Conservation (phyloP, 148 eudicot species). For the Fagopyrum tataricum region DNA sequence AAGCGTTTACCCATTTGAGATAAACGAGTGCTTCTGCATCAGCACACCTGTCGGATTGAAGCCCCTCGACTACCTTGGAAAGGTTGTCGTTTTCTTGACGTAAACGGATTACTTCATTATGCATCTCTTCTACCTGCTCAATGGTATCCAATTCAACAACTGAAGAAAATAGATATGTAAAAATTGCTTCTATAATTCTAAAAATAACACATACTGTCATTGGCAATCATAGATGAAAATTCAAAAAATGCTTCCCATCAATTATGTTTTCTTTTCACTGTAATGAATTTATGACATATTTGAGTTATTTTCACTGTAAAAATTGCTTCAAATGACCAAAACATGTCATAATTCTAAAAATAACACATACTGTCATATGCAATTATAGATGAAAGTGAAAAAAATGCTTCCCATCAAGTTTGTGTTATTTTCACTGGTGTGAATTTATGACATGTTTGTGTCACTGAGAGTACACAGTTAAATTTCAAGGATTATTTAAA, state of each 20-base stretch:
- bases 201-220: background rate
- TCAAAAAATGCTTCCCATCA: background rate
- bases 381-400: too few species aligned
- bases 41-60: constrained; percentile 54
- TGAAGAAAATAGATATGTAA: background rate
- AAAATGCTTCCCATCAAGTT: background rate
- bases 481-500: background rate
- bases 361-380: too few species aligned
- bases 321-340: background rate
- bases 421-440: background rate
- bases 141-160: constrained; percentile 1
- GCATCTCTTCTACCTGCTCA: constrained; percentile 45
- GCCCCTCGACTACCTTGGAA: constrained; percentile 46
- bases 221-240: background rate
- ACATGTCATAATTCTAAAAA: background rate
- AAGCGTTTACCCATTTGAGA: constrained; percentile 90
- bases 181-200: background rate
- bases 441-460: background rate
- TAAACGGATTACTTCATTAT: constrained; percentile 31
- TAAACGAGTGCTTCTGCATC: constrained; percentile 79
- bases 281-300: background rate
- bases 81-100: constrained; percentile 53
- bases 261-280: background rate
- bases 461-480: background rate
- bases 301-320: too few species aligned